Conservation (phyloP, 2,329 filamentous ascomycete species). For the Bipolaris cookei region DNA sequence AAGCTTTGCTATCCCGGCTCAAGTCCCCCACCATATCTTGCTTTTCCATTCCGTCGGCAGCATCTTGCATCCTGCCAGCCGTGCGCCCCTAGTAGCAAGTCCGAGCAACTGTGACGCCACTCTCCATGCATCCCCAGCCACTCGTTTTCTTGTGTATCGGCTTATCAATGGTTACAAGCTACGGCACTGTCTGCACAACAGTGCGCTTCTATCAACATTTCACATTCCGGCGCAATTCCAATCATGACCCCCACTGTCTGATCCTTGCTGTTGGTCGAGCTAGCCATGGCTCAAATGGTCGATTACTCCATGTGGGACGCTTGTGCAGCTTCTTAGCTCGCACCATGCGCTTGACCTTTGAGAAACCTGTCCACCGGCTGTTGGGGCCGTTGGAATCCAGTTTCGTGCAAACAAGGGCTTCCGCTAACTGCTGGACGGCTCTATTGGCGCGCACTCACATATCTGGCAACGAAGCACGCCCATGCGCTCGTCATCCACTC, state of each 20-base stretch:
- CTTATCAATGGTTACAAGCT: slow-evolving; percentile 8
- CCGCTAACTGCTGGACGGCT: background rate
- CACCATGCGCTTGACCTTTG: slow-evolving; percentile 2
- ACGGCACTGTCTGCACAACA: background rate
- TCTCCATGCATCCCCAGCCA: slow-evolving; percentile 10
- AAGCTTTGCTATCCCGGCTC: slow-evolving; percentile 8
- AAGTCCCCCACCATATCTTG: background rate
- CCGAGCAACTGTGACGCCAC: slow-evolving; percentile 12
- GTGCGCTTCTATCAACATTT: background rate
- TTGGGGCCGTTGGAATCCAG: background rate
- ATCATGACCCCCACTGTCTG: background rate
- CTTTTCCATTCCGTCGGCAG: background rate
- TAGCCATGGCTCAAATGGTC: slow-evolving; percentile 8
- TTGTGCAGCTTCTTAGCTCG: slow-evolving; percentile 5
- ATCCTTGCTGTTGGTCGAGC: slow-evolving; percentile 1
- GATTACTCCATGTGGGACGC: slow-evolving; percentile 3
- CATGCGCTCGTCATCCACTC: slow-evolving; percentile 32
- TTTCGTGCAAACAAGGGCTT: background rate
- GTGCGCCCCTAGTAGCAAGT: background rate
- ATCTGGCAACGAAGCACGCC: background rate
- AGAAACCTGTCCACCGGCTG: background rate
- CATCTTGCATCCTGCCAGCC: slow-evolving; percentile 5
- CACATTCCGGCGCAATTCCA: background rate
- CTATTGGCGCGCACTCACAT: background rate
- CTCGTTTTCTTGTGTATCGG: slow-evolving; percentile 2